Percentiles rank a stretch among this genome's conserved stretches.
Evolutionary conservation across 2,329 filamentous ascomycete genomes (phyloP).

Genomic region (Bisporella sp.): DNA sequence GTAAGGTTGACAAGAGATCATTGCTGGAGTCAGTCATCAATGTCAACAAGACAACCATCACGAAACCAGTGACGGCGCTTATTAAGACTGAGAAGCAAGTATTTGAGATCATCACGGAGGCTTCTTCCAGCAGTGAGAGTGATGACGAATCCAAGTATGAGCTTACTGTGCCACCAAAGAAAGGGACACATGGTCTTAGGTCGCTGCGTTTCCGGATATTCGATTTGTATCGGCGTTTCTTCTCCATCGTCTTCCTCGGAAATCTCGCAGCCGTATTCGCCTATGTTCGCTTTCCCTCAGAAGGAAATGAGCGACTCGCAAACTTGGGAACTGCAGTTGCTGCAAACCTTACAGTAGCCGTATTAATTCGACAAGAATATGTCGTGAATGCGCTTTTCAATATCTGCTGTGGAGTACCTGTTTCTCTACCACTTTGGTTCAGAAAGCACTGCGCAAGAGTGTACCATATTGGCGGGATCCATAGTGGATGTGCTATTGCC

Average conservation of each 20-base stretch:
- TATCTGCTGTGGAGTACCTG: constrained; percentile 38
- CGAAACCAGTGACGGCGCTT: too few relatives aligned
- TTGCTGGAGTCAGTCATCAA: too few relatives aligned
- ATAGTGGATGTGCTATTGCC: constrained; percentile 43
- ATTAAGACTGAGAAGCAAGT: too few relatives aligned
- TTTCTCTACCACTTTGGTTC: constrained; percentile 39
- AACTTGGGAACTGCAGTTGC: constrained; percentile 6
- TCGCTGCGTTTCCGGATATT: constrained; percentile 32
- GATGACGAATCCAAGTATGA: too few relatives aligned
- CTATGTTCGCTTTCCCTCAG: constrained; percentile 20
- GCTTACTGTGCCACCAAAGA: constrained; percentile 32
- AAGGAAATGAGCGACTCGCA: neutral
- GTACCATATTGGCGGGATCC: constrained; percentile 46
- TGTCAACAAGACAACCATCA: too few relatives aligned
- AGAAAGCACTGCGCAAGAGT: constrained; percentile 40
- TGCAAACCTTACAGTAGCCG: constrained; percentile 32
- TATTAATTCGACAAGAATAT: constrained; percentile 46
- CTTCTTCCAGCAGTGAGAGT: too few relatives aligned
- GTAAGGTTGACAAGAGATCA: too few relatives aligned
- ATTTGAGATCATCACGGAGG: too few relatives aligned
- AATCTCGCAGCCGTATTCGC: constrained; percentile 38
- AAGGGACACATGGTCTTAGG: constrained; percentile 27
- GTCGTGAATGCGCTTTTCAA: constrained; percentile 45
- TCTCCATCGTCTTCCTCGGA: constrained; percentile 43
- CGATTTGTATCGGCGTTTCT: constrained; percentile 49